Percentiles rank a stretch among this genome's conserved stretches.
Evolutionary conservation across 2,329 filamentous ascomycete genomes (phyloP).

Genomic region (Hymenoscyphus infarciens): DNA sequence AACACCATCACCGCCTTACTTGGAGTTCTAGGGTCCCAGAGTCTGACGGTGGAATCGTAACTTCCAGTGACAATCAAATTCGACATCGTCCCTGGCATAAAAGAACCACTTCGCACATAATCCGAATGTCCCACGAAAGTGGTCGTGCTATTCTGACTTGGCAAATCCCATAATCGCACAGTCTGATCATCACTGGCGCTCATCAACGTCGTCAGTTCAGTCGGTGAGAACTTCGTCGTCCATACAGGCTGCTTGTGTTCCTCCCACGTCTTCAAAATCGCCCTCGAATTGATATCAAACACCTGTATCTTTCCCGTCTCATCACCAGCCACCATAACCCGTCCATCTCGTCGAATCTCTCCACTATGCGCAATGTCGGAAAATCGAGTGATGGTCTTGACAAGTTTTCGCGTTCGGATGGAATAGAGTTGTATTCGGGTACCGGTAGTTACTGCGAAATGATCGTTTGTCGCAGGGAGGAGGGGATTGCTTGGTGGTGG

Average conservation of each 20-base stretch:
- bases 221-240: conserved; percentile 86
- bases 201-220: conserved; percentile 81
- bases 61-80: conserved; percentile 83
- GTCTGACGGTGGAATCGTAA: conserved; percentile 88
- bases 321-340: conserved; percentile 86
- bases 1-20: conserved; percentile 80
- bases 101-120: conserved; percentile 84
- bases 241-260: conserved; percentile 93
- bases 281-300: conserved; percentile 85
- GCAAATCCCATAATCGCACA: conserved; percentile 90
- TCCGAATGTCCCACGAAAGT: conserved; percentile 86
- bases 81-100: conserved; percentile 68
- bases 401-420: conserved; percentile 80
- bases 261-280: conserved; percentile 92
- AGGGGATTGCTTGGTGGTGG: conserved; percentile 42
- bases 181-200: conserved; percentile 90
- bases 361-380: conserved; percentile 87
- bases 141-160: conserved; percentile 69
- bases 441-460: conserved; percentile 92
- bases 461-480: conserved; percentile 52
- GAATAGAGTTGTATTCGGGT: conserved; percentile 93
- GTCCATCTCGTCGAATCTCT: conserved; percentile 82
- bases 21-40: conserved; percentile 86
- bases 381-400: conserved; percentile 94
- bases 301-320: conserved; percentile 91